Conservation (phyloP, 2,329 filamentous ascomycete genomes). For the Peltaster fructicola region DNA sequence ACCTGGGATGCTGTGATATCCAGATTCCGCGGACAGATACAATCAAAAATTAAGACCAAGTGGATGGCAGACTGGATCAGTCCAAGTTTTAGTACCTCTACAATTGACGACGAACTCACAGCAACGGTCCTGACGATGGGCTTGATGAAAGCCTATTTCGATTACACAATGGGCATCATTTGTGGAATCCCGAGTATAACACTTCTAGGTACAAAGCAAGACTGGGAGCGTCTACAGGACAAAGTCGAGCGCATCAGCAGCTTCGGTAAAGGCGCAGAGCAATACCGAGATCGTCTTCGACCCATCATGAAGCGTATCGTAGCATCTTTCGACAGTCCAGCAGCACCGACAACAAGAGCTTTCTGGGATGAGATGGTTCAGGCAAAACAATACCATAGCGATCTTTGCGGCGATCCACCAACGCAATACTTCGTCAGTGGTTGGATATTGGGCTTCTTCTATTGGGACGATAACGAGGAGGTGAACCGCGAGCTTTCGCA, state of each 20-base stretch:
- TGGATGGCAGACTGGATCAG: conserved; percentile 31
- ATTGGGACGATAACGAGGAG: no score
- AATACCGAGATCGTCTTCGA: conserved; percentile 23
- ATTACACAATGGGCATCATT: conserved; percentile 11
- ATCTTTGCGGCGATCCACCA: no score
- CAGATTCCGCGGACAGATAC: conserved; percentile 23
- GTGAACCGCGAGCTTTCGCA: no score
- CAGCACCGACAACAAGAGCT: conserved; percentile 14
- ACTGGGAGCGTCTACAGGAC: conserved; percentile 28
- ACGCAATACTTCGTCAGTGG: no score
- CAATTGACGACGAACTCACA: conserved; percentile 24
- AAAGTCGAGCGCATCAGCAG: conserved; percentile 27
- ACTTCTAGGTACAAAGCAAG: conserved; percentile 28
- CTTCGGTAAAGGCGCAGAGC: conserved; percentile 27
- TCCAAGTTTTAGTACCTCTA: conserved; percentile 35
- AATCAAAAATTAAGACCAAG: conserved; percentile 25
- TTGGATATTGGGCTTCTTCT: no score
- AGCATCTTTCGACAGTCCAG: conserved; percentile 23
- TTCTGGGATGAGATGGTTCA: conserved; percentile 28
- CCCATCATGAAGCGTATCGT: conserved; percentile 32
- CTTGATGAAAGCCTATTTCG: conserved; percentile 32
- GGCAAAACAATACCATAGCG: no score
- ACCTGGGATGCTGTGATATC: conserved; percentile 17
- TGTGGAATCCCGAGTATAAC: conserved; percentile 38
- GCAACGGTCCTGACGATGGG: conserved; percentile 34